These are phyloP conservation scores for Botryotinia convoluta DNA, from an alignment of 2,329 filamentous ascomycete species.

Conservation along the genomic window DNA sequence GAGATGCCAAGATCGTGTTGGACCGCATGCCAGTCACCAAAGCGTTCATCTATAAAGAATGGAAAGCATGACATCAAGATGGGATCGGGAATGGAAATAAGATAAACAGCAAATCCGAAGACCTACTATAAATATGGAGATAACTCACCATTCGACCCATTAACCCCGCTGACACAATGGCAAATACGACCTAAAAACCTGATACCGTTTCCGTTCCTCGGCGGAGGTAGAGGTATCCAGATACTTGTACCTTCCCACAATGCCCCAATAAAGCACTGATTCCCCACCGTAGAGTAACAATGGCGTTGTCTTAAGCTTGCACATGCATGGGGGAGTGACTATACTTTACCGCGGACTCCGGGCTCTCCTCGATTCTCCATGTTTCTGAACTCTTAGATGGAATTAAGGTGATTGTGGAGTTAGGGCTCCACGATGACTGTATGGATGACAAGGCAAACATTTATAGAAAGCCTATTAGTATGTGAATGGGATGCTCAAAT, in stretches of 20 bases:
- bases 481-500: not conserved
- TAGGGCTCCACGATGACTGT: not conserved
- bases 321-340: not conserved
- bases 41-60: not conserved
- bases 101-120: not conserved
- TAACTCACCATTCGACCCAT: not conserved
- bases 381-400: not conserved
- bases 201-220: not conserved
- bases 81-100: not conserved
- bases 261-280: not conserved
- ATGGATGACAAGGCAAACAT: not conserved
- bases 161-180: not conserved
- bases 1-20: not conserved
- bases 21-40: not conserved
- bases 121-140: not conserved
- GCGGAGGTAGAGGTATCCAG: not conserved
- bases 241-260: not conserved
- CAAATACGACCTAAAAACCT: not conserved
- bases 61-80: not conserved
- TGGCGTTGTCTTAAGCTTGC: not conserved
- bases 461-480: not conserved
- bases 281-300: not conserved
- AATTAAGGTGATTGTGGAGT: not conserved
- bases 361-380: not conserved
- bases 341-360: not conserved